Percentiles rank a stretch among this genome's conserved stretches.
Evolutionary conservation across 768 basidiomycete genomes (phyloP).

Genomic region (Boletellus ananas): DNA sequence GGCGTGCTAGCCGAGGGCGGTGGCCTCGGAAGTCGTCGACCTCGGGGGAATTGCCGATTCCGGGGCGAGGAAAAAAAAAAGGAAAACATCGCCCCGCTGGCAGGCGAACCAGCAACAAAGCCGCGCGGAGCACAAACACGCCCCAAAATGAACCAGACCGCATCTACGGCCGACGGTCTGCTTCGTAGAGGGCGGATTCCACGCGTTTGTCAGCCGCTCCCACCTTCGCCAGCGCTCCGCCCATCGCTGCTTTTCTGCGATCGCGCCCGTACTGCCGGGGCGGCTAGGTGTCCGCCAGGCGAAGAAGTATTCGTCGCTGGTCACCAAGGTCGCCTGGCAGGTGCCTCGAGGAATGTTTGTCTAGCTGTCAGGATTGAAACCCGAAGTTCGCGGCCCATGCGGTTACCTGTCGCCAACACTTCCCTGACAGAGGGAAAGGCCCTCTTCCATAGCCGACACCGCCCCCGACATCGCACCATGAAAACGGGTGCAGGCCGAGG

Average conservation of each 20-base stretch:
- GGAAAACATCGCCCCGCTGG: conserved; percentile 5
- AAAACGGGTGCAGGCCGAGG: not conserved
- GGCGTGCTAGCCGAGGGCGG: conserved; percentile 14
- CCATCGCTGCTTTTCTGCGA: not conserved
- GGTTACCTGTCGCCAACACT: not conserved
- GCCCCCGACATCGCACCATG: not conserved
- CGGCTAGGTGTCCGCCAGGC: not conserved
- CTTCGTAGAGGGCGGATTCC: not conserved
- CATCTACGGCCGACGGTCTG: conserved; percentile 2
- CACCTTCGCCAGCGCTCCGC: not conserved
- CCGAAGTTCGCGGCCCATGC: not conserved
- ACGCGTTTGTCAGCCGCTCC: conserved; percentile 2
- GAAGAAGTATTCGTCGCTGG: conserved; percentile 3
- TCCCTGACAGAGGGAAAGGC: not conserved
- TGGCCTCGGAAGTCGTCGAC: conserved; percentile 11
- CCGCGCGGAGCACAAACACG: conserved; percentile 13
- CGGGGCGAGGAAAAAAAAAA: conserved; percentile 5
- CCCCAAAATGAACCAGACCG: conserved; percentile 6
- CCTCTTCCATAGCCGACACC: not conserved
- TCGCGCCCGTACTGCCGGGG: not conserved
- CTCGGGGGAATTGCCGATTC: conserved; percentile 17
- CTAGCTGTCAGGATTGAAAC: not conserved
- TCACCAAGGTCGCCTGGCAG: not conserved
- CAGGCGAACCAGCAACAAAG: conserved; percentile 15
- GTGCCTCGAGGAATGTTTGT: not conserved